phyloP scores from a whole-genome alignment of 2,329 filamentous ascomycete genomes.

The Elsinoe fawcettii region DNA sequence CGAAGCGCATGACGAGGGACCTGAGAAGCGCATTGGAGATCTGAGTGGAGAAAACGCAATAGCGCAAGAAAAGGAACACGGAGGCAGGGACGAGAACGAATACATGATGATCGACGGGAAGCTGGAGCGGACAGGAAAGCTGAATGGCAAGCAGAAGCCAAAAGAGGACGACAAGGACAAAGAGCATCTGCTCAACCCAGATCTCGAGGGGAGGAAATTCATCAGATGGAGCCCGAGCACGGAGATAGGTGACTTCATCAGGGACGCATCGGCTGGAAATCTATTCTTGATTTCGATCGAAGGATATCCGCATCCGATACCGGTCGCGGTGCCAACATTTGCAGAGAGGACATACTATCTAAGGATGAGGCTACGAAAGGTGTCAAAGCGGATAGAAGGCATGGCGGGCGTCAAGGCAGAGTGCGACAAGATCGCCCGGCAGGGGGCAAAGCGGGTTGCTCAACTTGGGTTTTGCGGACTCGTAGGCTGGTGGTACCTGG shows the following conservation, averaged over 20 bases:
- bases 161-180: constrained; percentile 5
- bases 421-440: constrained; percentile 71
- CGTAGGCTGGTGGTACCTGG: constrained; percentile 69
- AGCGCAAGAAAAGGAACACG: constrained; percentile 27
- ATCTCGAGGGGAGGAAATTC: constrained; percentile 52
- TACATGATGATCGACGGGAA: constrained; percentile 46
- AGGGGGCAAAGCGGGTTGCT: constrained; percentile 68
- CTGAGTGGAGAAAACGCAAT: constrained; percentile 47
- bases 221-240: constrained; percentile 84
- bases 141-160: constrained; percentile 24
- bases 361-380: constrained; percentile 65
- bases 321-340: constrained; percentile 78
- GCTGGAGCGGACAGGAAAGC: constrained; percentile 38
- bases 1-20: constrained; percentile 48
- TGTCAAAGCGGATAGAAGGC: constrained; percentile 58
- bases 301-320: constrained; percentile 58
- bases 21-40: constrained; percentile 30
- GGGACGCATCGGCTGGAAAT: constrained; percentile 74
- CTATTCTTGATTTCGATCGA: constrained; percentile 83
- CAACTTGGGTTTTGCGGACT: constrained; percentile 70
- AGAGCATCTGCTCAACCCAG: constrained; percentile 23
- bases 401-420: constrained; percentile 70
- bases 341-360: constrained; percentile 85
- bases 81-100: constrained; percentile 40
- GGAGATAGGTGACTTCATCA: constrained; percentile 89